phyloP scores from a whole-genome alignment of 495 filamentous ascomycete genomes.

The Hypomontagnella submonticulosa region DNA sequence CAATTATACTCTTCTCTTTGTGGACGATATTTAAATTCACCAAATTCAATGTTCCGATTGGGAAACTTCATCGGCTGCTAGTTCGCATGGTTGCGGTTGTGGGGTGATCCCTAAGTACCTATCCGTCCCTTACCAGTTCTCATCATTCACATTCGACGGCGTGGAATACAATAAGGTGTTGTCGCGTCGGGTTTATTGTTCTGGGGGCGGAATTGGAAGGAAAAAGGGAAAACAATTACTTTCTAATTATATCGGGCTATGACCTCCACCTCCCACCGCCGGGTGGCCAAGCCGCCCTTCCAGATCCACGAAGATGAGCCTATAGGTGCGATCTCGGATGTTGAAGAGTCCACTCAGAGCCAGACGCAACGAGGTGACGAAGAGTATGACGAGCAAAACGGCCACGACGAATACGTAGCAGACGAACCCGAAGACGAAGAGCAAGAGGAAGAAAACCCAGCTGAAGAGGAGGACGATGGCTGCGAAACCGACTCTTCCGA shows the following conservation, averaged over 20 bases:
- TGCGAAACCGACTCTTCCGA: conserved; percentile 61
- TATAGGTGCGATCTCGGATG: conserved; percentile 36
- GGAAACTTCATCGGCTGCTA: neutral
- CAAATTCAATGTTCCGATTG: too few species aligned
- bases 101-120: too few species aligned
- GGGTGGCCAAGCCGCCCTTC: conserved; percentile 49
- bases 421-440: conserved; percentile 53
- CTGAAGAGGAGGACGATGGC: conserved; percentile 59
- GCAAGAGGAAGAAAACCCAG: conserved; percentile 52
- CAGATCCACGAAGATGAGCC: conserved; percentile 54
- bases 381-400: conserved; percentile 41
- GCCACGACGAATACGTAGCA: conserved; percentile 25
- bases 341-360: conserved; percentile 34
- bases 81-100: too few species aligned
- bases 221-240: neutral
- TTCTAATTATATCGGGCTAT: neutral
- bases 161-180: neutral
- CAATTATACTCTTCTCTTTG: too few species aligned
- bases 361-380: conserved; percentile 35
- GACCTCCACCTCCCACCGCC: conserved; percentile 28
- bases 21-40: too few species aligned
- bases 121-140: neutral
- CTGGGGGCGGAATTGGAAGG: conserved; percentile 1
- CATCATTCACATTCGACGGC: neutral
- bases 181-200: conserved; percentile 1